These are phyloP conservation scores for Calocybe indica DNA, from an alignment of 768 basidiomycete genomes.

Conservation along the genomic window DNA sequence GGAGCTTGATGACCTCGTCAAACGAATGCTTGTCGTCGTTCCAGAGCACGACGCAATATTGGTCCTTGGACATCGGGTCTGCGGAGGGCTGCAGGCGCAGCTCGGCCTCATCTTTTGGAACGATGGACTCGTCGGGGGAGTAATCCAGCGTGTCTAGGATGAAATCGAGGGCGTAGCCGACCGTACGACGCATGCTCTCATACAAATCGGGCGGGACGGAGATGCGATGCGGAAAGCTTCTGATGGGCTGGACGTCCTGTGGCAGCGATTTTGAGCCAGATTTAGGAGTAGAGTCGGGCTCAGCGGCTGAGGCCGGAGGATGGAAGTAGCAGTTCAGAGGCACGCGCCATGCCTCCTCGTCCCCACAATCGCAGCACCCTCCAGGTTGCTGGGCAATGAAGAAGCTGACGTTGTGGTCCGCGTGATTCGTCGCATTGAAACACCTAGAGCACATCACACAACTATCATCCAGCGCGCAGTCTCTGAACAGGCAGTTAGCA, in stretches of 20 bases:
- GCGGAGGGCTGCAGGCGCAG: conserved; percentile 69
- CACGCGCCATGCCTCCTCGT: conserved; percentile 79
- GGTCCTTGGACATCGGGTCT: conserved; percentile 75
- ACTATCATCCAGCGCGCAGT: conserved; percentile 85
- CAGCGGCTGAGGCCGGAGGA: conserved; percentile 39
- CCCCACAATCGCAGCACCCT: conserved; percentile 94
- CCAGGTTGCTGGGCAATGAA: conserved; percentile 89
- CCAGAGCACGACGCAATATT: conserved; percentile 84
- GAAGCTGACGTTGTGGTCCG: conserved; percentile 87
- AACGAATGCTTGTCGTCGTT: conserved; percentile 97
- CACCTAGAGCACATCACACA: conserved; percentile 88
- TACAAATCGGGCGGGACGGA: conserved; percentile 59
- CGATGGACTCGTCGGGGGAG: conserved; percentile 73
- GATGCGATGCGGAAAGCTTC: conserved; percentile 51
- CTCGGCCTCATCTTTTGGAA: conserved; percentile 61
- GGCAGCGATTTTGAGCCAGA: conserved; percentile 33
- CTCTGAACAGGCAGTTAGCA: conserved; percentile 39
- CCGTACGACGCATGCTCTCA: conserved; percentile 68
- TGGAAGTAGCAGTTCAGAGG: conserved; percentile 70
- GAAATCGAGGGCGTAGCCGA: conserved; percentile 78
- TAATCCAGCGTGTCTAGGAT: conserved; percentile 77
- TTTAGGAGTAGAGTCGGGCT: conserved; percentile 34
- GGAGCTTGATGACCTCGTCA: conserved; percentile 75
- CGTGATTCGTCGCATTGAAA: conserved; percentile 84
- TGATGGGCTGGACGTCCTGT: conserved; percentile 53